Evolutionary conservation across 768 basidiomycete genomes (phyloP), one percentile per base, ranked within the genome.

Genomic region (Tephrocybe sp.): DNA sequence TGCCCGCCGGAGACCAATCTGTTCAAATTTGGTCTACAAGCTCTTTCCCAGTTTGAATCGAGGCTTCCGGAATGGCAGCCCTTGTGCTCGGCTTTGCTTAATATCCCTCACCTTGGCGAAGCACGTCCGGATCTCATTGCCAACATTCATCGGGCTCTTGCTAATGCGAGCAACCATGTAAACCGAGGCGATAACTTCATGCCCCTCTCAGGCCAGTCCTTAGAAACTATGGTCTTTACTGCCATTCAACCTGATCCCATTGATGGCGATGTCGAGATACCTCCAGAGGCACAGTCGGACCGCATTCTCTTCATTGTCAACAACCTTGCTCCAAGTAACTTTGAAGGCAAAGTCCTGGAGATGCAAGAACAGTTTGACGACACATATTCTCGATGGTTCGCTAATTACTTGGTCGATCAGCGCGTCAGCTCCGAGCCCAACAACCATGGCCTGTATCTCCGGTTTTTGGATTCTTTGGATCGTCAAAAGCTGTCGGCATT

Each of bases 261-360:
- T 36, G 80, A 84, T n/a, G 73, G 75, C 11, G 82, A 82, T 40
- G 74, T 86, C 14, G 75, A 79, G 39, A 67, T 75, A 46, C 97
- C 97, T 3, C 80, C 87, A 3, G 92, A 97, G 66, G 92, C 92
- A 59, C 68, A 87, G 33, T 92, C 92, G 23, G 97, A 99, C 75
- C 87, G 84, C 54, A 93, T 99, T 57, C 75, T 98, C 41, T 99
- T 99, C 76, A 96, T 98, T 61, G 85, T 99, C 69, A 99, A 99
- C 73, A 98, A 99, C 59, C 79, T 99, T 51, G 94, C 96, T 0
- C 90, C 92, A 9, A 89, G 76, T 67, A 99, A 98, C 65, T 95
- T 97, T 54, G 93, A 93, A 33, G 60, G 77, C 20, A 99, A 99
- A 68, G 72, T 94, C 32, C 67, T 71, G 30, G 97, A 98, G 61